Evolutionary conservation across 768 basidiomycete genomes (phyloP), one percentile per base, ranked within the genome.

Genomic region (Fomitopsis serialis): DNA sequence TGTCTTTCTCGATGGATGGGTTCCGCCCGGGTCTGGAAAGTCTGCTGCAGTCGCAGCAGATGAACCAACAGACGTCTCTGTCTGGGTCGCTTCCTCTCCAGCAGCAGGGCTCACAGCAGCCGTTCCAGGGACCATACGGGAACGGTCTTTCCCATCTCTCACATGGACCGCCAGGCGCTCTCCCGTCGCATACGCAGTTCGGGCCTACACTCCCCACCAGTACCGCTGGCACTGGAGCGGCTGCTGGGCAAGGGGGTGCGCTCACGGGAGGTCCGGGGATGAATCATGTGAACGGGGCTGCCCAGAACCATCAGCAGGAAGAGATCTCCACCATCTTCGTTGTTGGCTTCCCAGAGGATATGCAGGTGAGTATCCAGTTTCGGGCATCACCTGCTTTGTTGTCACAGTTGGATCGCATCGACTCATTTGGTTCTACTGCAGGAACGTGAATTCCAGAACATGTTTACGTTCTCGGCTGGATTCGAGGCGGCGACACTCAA

Each of bases 381-480:
- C 40, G 17, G 27, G 42, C 9, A 50, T 24, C 17, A 17, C 12
- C 21, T 32, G 43, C 32, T 45, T 12, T 24, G 46, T 49, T 43
- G 60, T 58, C 48, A 57, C 49, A 19, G 13, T 47, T 48, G 43
- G 36, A 55, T 56, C 45, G 45, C 58, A 47, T 47, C 40, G 44
- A 54, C 51, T 36, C 54, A 10, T 43, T 37, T 58, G 60, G 48
- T 42, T 49, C 45, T 45, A 35, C 42, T 24, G 3, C 61, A 98
- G 94, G 97, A 98, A 74, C 92, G 97, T 27, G 97, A 99, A 72
- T 99, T 98, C 70, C 92, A 96, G 69, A 98, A 98, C 67, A 96
- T 99, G 89, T 99, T 99, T 68, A 92, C 94, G 8, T 99, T 99
- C 64, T 92, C 91, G 2, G 73, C 80, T 1, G 97, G 94, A 11